These are phyloP conservation scores for Phoma herbarum DNA, from an alignment of 2,329 filamentous ascomycete genomes.

Conservation along the genomic window DNA sequence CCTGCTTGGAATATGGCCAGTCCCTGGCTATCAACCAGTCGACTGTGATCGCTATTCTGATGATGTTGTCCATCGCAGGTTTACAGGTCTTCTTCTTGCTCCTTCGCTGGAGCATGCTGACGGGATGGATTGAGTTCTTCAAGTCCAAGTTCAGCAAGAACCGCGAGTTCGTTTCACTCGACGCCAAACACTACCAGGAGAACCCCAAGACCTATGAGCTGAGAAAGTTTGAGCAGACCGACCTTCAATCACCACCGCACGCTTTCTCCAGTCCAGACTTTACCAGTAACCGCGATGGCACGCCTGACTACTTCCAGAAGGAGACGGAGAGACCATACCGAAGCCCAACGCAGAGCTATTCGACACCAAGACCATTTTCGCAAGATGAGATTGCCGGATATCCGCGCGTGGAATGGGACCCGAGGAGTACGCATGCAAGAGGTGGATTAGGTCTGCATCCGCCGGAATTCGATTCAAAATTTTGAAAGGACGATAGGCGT, in stretches of 20 bases:
- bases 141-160: slow-evolving; percentile 60
- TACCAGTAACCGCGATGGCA: slow-evolving; percentile 35
- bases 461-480: slow-evolving; percentile 41
- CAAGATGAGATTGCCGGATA: slow-evolving; percentile 27
- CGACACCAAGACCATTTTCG: slow-evolving; percentile 51
- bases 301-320: slow-evolving; percentile 49
- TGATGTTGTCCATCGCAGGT: slow-evolving; percentile 83
- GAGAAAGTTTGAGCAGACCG: slow-evolving; percentile 41
- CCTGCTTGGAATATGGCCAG: slow-evolving; percentile 70
- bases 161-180: slow-evolving; percentile 88
- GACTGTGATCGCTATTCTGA: slow-evolving; percentile 80
- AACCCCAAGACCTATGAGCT: slow-evolving; percentile 49
- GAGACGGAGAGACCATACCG: slow-evolving; percentile 51
- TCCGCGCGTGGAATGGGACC: slow-evolving; percentile 48
- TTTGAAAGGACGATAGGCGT: slow-evolving; percentile 32
- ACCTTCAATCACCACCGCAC: slow-evolving; percentile 39
- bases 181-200: slow-evolving; percentile 64
- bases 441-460: slow-evolving; percentile 53
- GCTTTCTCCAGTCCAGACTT: slow-evolving; percentile 39
- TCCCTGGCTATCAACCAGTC: slow-evolving; percentile 75
- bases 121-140: slow-evolving; percentile 78
- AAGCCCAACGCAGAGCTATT: slow-evolving; percentile 53
- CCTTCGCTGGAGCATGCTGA: slow-evolving; percentile 83
- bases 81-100: slow-evolving; percentile 86
- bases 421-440: slow-evolving; percentile 48